Percentiles rank a stretch among this genome's conserved stretches.
Conservation (phyloP, 2,329 filamentous ascomycete species). For the Fusarium sp. region DNA sequence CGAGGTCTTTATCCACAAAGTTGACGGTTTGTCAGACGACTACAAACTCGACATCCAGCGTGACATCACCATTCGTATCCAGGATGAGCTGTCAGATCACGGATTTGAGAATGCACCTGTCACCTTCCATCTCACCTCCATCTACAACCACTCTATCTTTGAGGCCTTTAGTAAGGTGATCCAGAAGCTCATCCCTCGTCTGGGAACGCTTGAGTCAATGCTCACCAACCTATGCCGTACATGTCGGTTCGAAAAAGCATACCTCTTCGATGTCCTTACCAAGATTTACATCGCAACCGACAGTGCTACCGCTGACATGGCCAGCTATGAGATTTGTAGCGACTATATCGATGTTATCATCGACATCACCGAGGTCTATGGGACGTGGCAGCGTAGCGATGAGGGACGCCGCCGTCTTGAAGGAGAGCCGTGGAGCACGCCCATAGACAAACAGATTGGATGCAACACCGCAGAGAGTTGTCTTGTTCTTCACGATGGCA, state of each 20-base stretch:
- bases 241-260: constrained; percentile 96
- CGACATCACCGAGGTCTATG: constrained; percentile 95
- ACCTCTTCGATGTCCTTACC: constrained; percentile 95
- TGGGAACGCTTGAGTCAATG: constrained; percentile 91
- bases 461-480: constrained; percentile 75
- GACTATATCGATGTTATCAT: constrained; percentile 99
- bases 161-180: constrained; percentile 99
- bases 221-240: constrained; percentile 94
- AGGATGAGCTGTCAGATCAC: constrained; percentile 93
- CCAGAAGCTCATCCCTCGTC: constrained; percentile 93
- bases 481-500: constrained; percentile 73
- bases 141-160: constrained; percentile 98
- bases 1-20: constrained; percentile 99
- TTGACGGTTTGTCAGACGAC: constrained; percentile 96
- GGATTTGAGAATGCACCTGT: constrained; percentile 94
- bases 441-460: constrained; percentile 73
- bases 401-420: constrained; percentile 68
- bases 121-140: constrained; percentile 95
- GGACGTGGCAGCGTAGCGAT: constrained; percentile 72
- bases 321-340: constrained; percentile 97
- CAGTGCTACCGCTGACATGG: constrained; percentile 91
- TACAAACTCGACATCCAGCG: constrained; percentile 96
- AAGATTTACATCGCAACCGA: constrained; percentile 99
- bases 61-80: constrained; percentile 95
- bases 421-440: constrained; percentile 69